Evolutionary conservation across 1,284 basidiomycete species (phyloP), one percentile per base, ranked within the genome.

Genomic region (Tilletia walkeri): DNA sequence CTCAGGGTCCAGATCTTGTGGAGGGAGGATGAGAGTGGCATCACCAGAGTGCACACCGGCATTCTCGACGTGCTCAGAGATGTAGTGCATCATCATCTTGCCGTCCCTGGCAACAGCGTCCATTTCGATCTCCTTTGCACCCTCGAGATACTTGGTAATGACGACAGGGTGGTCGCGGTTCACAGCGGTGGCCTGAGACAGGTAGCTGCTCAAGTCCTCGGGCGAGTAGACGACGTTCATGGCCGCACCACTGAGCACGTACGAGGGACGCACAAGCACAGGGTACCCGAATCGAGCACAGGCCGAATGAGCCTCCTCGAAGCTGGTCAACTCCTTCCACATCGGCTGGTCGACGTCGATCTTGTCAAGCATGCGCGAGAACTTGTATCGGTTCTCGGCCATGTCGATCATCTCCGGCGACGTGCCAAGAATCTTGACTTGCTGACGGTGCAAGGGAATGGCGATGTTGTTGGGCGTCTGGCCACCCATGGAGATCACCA

Each of bases 111-210:
- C 96, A 56, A 99, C 90, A 34, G 96, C 95, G 83, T 99, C 95
- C 94, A 99, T 97, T 87, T 99, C 96, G 78, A 98, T 99, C 86
- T 99, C 96, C 88, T 99, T 98, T 61, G 95, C 95, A 82, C 95
- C 93, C 85, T 99, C 95, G 83, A 99, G 96, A 86, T 97, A 99
- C 86, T 98, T 98, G 75, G 93, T 93, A 85, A 98, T 98, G 78
- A 99, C 96, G 74, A 98, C 95, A 1, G 96, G 95, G 83, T 98
- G 92, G 68, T 98, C 95, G 70, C 94, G 90, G 69, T 96, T 98
- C 71, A 99, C 94, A 68, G 93, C 94, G 14, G 95, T 91, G n/a
- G 95, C 95, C 85, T 94, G 94, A 9, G 91, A 92, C 73, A 99
- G 88, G 85, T 98, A 98, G 84, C 90, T 93, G 69, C 89, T 89